Percentiles rank a stretch among this genome's conserved stretches.
Evolutionary conservation across 768 basidiomycete species (phyloP).

Genomic region (Podaxis sp.): DNA sequence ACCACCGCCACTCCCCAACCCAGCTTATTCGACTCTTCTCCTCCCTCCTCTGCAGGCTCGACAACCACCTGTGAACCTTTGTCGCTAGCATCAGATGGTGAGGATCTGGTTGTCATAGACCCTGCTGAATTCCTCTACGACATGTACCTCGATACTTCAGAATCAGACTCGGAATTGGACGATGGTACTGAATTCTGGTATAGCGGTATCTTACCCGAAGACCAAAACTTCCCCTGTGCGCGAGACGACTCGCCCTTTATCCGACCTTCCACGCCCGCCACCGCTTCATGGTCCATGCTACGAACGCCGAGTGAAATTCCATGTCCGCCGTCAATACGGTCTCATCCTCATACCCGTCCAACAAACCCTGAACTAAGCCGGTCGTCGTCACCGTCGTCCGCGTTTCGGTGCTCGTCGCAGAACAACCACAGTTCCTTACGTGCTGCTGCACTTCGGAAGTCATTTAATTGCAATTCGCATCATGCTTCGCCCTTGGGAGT

Average conservation of each 20-base stretch:
- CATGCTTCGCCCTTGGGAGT: neutral
- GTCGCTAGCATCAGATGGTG: neutral
- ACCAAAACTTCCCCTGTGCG: neutral
- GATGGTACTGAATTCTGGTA: neutral
- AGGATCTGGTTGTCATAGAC: neutral
- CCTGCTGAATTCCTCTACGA: neutral
- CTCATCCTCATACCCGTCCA: neutral
- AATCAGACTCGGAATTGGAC: neutral
- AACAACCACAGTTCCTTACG: neutral
- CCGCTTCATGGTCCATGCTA: neutral
- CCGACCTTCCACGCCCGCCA: neutral
- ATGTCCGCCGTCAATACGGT: neutral
- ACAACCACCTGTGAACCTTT: neutral
- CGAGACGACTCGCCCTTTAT: neutral
- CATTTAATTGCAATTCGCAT: neutral
- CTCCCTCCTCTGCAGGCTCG: neutral
- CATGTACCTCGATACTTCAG: no score
- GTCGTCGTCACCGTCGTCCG: neutral
- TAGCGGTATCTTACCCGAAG: neutral
- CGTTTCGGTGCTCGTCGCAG: neutral
- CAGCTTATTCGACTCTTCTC: neutral
- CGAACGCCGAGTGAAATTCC: neutral
- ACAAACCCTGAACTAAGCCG: neutral
- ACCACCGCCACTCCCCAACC: neutral
- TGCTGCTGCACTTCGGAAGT: neutral